Percentiles rank a stretch among this genome's conserved stretches.
phyloP scores from a whole-genome alignment of 495 filamentous ascomycete species.

The Aspergillus heteromorphus region DNA sequence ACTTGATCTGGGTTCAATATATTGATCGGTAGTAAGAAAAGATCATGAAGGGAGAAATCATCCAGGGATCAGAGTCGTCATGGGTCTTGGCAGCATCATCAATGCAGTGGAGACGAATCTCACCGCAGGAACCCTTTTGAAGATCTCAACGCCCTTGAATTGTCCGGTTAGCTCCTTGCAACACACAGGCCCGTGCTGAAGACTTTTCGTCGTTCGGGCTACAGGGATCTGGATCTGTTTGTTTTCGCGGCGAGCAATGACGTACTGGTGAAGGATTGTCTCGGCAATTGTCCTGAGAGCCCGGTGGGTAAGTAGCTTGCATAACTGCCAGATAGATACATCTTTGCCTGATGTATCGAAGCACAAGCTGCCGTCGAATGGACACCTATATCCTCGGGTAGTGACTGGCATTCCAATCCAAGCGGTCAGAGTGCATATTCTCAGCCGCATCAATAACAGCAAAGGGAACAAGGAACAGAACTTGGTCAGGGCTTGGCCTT shows the following conservation, averaged over 20 bases:
- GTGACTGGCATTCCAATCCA: not conserved
- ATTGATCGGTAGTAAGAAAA: not conserved
- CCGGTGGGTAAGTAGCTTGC: not conserved
- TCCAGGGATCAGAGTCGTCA: not conserved
- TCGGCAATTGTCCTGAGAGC: not conserved
- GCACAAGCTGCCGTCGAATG: not conserved
- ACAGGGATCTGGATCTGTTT: not conserved
- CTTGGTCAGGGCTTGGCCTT: not conserved
- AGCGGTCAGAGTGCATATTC: not conserved
- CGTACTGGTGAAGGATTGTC: not conserved
- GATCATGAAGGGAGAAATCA: not conserved
- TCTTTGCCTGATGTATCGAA: not conserved
- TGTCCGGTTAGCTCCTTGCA: conserved; percentile 21
- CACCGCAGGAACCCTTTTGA: conserved; percentile 10
- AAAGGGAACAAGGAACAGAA: not conserved
- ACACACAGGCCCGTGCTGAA: conserved; percentile 20
- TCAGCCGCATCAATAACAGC: not conserved
- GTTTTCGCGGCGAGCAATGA: not conserved
- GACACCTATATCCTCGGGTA: not conserved
- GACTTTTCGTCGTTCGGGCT: not conserved
- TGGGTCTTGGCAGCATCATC: conserved; percentile 5
- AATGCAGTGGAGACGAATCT: conserved; percentile 5
- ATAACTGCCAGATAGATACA: not conserved
- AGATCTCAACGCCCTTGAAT: conserved; percentile 12
- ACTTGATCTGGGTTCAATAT: not conserved